Evolutionary conservation across 2,329 filamentous ascomycete species (phyloP).

Genomic region (Colletotrichum truncatum): DNA sequence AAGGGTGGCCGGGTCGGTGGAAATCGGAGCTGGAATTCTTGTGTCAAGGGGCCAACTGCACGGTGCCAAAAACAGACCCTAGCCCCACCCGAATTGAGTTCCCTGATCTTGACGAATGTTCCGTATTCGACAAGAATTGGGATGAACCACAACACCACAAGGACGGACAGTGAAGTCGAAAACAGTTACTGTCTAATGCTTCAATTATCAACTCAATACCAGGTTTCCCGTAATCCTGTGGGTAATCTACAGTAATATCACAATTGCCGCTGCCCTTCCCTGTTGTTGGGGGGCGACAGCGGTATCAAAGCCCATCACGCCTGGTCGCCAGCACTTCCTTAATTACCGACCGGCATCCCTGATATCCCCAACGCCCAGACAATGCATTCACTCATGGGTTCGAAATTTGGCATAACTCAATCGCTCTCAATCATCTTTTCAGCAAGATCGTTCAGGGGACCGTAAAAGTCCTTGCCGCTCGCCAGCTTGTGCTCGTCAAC

Average conservation of each 20-base stretch:
- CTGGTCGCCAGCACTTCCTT: slow-evolving; percentile 16
- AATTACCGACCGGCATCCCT: slow-evolving; percentile 15
- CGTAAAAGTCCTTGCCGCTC: slow-evolving; percentile 97
- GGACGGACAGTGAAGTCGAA: neutral
- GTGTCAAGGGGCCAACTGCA: neutral
- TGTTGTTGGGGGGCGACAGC: neutral
- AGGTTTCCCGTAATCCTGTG: slow-evolving; percentile 6
- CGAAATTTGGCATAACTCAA: slow-evolving; percentile 48
- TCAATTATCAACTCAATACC: neutral
- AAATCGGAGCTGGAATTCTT: slow-evolving; percentile 23
- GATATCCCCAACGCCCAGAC: slow-evolving; percentile 30
- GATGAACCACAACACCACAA: neutral
- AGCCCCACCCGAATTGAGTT: slow-evolving; percentile 14
- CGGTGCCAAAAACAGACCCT: neutral
- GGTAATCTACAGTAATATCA: slow-evolving; percentile 31
- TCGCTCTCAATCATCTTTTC: slow-evolving; percentile 98
- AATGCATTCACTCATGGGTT: slow-evolving; percentile 19
- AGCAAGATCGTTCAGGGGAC: slow-evolving; percentile 91
- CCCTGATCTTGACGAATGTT: neutral
- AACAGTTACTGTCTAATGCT: slow-evolving; percentile 2
- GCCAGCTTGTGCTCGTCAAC: slow-evolving; percentile 95
- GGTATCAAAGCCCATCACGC: slow-evolving; percentile 14
- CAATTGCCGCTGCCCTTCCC: slow-evolving; percentile 20
- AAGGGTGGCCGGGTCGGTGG: slow-evolving; percentile 14
- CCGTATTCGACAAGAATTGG: neutral